Conservation (phyloP, 2,329 filamentous ascomycete species). For the Plenodomus tracheiphilus region DNA sequence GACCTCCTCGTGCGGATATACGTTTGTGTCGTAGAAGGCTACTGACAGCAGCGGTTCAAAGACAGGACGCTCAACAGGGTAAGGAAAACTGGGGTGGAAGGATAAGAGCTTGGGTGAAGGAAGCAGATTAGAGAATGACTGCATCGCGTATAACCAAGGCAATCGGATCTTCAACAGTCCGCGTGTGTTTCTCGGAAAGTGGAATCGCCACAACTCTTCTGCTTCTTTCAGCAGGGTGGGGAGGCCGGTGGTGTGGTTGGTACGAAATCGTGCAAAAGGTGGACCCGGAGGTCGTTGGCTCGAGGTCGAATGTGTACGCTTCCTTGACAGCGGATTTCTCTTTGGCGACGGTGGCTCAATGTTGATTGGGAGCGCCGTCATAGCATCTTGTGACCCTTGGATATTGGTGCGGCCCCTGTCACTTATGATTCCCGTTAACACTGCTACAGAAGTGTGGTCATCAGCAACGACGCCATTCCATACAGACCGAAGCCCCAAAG, state of each 20-base stretch:
- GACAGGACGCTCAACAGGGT: conserved; percentile 11
- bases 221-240: conserved; percentile 7
- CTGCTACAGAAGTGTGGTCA: too few relatives aligned
- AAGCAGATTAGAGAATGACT: conserved; percentile 8
- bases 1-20: conserved; percentile 19
- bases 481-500: not conserved
- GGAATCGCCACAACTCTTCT: conserved; percentile 3
- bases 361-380: not conserved
- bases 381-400: too few relatives aligned
- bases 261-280: conserved; percentile 2
- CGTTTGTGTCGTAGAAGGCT: conserved; percentile 24
- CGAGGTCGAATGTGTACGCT: conserved; percentile 5
- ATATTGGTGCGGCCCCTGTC: too few relatives aligned
- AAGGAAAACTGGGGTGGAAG: conserved; percentile 21
- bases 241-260: conserved; percentile 6
- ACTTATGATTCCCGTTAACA: too few relatives aligned
- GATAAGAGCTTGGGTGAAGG: conserved; percentile 13
- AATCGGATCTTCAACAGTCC: conserved; percentile 19
- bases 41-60: conserved; percentile 17
- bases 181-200: conserved; percentile 20
- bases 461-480: too few relatives aligned
- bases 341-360: not conserved
- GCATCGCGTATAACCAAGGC: conserved; percentile 24
- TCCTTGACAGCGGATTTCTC: conserved; percentile 1
- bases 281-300: not conserved